Conservation (phyloP, 208 protist genomes). For the Leishmania gerbilli region DNA sequence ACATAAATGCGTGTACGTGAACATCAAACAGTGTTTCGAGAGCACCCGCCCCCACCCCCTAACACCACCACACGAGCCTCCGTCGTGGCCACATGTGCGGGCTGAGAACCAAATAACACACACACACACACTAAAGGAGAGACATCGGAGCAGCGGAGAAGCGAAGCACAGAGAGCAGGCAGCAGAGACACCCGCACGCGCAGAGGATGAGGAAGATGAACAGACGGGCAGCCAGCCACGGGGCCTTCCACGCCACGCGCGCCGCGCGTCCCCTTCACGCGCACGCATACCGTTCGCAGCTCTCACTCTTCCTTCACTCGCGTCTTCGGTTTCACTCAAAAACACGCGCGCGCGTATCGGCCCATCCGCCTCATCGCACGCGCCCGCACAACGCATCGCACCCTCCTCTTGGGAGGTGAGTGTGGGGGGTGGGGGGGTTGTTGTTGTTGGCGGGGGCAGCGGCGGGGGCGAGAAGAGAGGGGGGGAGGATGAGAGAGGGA, state of each 20-base stretch:
- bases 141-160: background rate
- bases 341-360: too few relatives aligned
- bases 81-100: too few relatives aligned
- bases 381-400: background rate
- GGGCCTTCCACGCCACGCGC: background rate
- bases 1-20: background rate
- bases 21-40: too few relatives aligned
- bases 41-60: too few relatives aligned
- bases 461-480: background rate
- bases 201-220: background rate
- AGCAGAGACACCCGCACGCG: too few relatives aligned
- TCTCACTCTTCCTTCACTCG: too few relatives aligned
- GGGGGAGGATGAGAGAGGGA: background rate
- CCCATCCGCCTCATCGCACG: background rate
- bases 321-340: too few relatives aligned
- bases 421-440: background rate
- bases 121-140: background rate
- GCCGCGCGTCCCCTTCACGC: background rate
- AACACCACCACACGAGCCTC: too few relatives aligned
- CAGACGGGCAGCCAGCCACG: background rate
- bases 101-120: too few relatives aligned
- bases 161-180: background rate
- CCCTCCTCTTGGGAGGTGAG: background rate
- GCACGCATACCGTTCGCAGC: too few relatives aligned
- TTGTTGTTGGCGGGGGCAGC: too few relatives aligned